phyloP scores from a whole-genome alignment of 2,329 filamentous ascomycete genomes.

The Plenodomus biglobosus region DNA sequence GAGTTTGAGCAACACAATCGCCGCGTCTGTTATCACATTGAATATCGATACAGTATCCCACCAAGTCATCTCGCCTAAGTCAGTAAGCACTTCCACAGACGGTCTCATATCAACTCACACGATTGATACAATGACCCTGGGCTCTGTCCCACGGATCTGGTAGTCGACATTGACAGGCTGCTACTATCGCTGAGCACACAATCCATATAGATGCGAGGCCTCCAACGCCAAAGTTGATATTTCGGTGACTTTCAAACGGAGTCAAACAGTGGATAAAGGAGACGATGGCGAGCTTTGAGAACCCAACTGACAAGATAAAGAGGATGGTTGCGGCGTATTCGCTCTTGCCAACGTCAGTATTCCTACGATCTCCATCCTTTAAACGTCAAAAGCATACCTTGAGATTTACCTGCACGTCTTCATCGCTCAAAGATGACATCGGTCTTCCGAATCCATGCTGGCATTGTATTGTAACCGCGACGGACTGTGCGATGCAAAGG shows the following conservation, averaged over 20 bases:
- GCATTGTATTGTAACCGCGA: slow-evolving; percentile 19
- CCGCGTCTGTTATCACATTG: slow-evolving; percentile 24
- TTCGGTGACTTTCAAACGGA: slow-evolving; percentile 16
- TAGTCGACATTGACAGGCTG: slow-evolving; percentile 17
- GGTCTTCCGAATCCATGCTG: slow-evolving; percentile 26
- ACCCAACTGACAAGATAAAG: slow-evolving; percentile 25
- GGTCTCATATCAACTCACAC: slow-evolving; percentile 9
- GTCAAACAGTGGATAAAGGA: slow-evolving; percentile 28
- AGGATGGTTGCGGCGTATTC: slow-evolving; percentile 31
- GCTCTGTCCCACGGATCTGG: slow-evolving; percentile 24
- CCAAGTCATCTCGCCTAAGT: slow-evolving; percentile 16
- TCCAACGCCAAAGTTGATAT: slow-evolving; percentile 17
- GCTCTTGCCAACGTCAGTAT: slow-evolving; percentile 12
- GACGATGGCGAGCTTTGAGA: slow-evolving; percentile 32
- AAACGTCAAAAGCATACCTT: slow-evolving; percentile 8
- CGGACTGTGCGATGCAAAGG: slow-evolving; percentile 22
- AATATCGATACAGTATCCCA: slow-evolving; percentile 17
- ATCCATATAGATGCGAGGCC: slow-evolving; percentile 15
- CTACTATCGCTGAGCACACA: slow-evolving; percentile 12
- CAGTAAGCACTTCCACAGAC: neutral
- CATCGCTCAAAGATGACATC: slow-evolving; percentile 9
- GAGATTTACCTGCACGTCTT: slow-evolving; percentile 13
- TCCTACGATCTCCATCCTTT: neutral
- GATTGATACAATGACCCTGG: slow-evolving; percentile 14
- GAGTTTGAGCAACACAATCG: slow-evolving; percentile 24